Base-by-base conservation (phyloP, 768 basidiomycete species). In the Boletus barrowsii region DNA sequence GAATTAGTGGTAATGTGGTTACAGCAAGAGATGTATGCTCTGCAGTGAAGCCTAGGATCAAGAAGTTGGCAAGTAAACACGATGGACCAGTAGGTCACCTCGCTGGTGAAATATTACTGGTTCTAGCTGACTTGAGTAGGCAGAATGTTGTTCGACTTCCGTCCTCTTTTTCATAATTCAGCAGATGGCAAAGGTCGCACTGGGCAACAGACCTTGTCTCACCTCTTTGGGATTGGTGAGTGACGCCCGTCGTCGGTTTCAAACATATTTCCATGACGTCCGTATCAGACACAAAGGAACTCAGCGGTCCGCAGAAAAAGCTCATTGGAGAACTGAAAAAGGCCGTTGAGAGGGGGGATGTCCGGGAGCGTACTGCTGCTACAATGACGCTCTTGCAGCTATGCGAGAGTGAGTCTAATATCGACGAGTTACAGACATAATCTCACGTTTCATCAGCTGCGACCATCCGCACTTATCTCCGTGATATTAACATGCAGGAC, bases 51-150 rank as follows among this genome's bases (percentile, higher is more conserved):
- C 47, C 55, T 14, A 56, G 56, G 29, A 41, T 66, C 15, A 51
- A 54, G 20, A 18, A 59, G 20, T 30, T 66, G 6, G 62, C 62
- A 3, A 29, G 17, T 32, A 61, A 39, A 15, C 5, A 47, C 2
- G 42, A 52, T 2, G n/a, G 47, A 14, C 29, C 48, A 5, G 35
- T 66, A 24, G 64, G 64, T 24, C 56, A 50, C 37, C 53, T 66
- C 6, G 58, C 64, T 20, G 56, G 61, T 5, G 61, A 66, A 22
- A 51, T 63, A 41, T 40, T 60, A 11, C 54, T 66, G 20, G 45
- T 32, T 3, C 42, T 66, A 1, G 53, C 51, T 2, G 54, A 58
- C 0, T 43, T 2, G 37, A 39, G 64, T 55, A 42, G 2, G 58
- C 5, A 5, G 2, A 1, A 18, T 13, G 4, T 18, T 33, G 2